phyloP scores from a whole-genome alignment of 208 protist genomes.

The Crithidia sp. region DNA sequence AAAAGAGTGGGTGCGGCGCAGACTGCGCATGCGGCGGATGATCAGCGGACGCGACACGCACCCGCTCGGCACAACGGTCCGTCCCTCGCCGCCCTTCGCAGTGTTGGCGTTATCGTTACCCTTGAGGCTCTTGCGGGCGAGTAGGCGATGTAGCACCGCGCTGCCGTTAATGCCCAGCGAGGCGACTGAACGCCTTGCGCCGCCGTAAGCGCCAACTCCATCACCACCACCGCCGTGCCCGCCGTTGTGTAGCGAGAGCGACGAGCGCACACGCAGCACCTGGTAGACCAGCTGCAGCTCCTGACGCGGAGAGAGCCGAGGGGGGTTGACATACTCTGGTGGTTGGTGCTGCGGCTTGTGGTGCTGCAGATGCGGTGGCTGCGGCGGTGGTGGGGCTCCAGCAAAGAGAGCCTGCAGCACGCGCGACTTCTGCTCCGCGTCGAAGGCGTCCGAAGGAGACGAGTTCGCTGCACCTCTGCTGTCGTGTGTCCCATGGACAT shows the following conservation, averaged over 20 bases:
- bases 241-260: background rate
- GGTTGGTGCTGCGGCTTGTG: background rate
- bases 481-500: background rate
- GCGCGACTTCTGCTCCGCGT: background rate
- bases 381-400: background rate
- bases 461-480: background rate
- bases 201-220: background rate
- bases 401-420: background rate
- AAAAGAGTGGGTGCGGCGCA: background rate
- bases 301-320: background rate
- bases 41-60: conserved; percentile 15
- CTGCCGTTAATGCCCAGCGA: background rate
- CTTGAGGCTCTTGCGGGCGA: background rate
- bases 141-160: background rate
- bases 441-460: background rate
- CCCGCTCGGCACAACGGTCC: conserved; percentile 1
- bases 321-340: too few relatives aligned
- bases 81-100: background rate
- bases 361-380: background rate
- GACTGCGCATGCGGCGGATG: background rate
- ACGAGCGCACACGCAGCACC: conserved; percentile 15
- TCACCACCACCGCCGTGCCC: background rate
- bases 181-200: background rate
- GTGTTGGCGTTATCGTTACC: background rate
- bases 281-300: conserved; percentile 18